Evolutionary conservation across 1,284 basidiomycete species (phyloP), one percentile per base, ranked within the genome.

Genomic region (Ganoderma sinense): DNA sequence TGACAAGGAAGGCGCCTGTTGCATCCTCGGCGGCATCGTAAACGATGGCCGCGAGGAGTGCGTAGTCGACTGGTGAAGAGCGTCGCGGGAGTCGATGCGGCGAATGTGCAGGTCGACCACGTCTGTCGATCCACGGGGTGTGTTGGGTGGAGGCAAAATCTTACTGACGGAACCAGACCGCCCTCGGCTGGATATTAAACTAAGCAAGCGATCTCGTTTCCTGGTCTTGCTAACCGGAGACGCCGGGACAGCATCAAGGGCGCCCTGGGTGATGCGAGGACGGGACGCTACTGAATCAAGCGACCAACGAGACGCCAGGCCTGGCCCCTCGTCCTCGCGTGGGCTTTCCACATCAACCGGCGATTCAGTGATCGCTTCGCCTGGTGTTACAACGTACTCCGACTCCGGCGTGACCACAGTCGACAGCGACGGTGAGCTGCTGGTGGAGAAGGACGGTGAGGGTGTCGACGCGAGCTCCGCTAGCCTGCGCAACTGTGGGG

Each of bases 271-370:
- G 71, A 74, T 72, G 59, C 66, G 71, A 43, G 73, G 75, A 62
- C 72, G 72, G 48, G 75, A 75, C 48, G 74, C 75, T 43, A 75
- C 73, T 4, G 79, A 78, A 71, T 80, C 79, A 55, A 80, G 72
- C 41, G 79, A 80, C 79, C 79, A 80, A 43, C 79, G 77, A 64
- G 79, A 80, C 51, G 75, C 61, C 14, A 75, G 73, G 55, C 70
- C 72, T n/a, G 61, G 48, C 33, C 72, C 73, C 51, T 64, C 70
- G 45, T 70, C 71, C 62, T 65, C 53, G 40, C 31, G 29, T 56
- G 68, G 64, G 51, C 55, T 66, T 60, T 69, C 69, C 16, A 51
- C 48, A 13, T 51, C 23, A 13, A 60, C 36, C 11, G 68, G 56
- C 16, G 71, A 64, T 40, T 66, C 68, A 26, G 72, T 68, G 66